Percentiles rank a stretch among this genome's conserved stretches.
These are phyloP conservation scores for Dactylellina drechsleri DNA, from an alignment of 2,329 filamentous ascomycete species.

Conservation along the genomic window DNA sequence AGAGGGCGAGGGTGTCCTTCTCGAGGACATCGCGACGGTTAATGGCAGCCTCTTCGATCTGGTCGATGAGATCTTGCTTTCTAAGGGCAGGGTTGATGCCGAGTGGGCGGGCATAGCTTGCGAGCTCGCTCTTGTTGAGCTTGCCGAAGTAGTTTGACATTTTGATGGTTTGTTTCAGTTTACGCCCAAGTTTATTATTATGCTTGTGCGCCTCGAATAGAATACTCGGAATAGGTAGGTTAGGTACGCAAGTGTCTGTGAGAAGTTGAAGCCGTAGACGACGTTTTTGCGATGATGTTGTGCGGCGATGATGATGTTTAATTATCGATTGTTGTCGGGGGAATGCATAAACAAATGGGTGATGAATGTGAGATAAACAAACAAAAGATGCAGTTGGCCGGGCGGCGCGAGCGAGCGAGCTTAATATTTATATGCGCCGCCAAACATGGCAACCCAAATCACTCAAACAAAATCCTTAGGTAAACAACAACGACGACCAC, in stretches of 20 bases:
- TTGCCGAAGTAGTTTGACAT: constrained; percentile 53
- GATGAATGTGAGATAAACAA: constrained; percentile 36
- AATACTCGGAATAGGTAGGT: constrained; percentile 3
- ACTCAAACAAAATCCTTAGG: constrained; percentile 18
- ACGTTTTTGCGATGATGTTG: background rate
- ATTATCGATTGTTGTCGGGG: constrained; percentile 55
- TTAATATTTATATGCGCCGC: constrained; percentile 40
- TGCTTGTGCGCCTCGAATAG: background rate
- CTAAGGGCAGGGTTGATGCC: constrained; percentile 30
- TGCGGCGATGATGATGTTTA: background rate
- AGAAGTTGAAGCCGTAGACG: background rate
- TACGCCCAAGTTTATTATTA: background rate
- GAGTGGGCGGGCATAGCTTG: constrained; percentile 41
- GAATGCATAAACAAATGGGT: constrained; percentile 6
- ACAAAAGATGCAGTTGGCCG: constrained; percentile 43
- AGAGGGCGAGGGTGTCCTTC: constrained; percentile 21
- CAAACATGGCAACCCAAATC: constrained; percentile 22
- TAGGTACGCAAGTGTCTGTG: background rate
- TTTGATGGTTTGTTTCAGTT: background rate
- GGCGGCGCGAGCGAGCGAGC: constrained; percentile 24
- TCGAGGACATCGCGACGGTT: constrained; percentile 26
- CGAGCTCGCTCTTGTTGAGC: constrained; percentile 50
- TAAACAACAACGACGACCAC: constrained; percentile 13
- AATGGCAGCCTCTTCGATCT: constrained; percentile 24
- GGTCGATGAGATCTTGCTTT: constrained; percentile 45